Percentiles rank a stretch among this genome's conserved stretches.
phyloP scores from a whole-genome alignment of 345 rosid species.

The Carallia pectinifolia region DNA sequence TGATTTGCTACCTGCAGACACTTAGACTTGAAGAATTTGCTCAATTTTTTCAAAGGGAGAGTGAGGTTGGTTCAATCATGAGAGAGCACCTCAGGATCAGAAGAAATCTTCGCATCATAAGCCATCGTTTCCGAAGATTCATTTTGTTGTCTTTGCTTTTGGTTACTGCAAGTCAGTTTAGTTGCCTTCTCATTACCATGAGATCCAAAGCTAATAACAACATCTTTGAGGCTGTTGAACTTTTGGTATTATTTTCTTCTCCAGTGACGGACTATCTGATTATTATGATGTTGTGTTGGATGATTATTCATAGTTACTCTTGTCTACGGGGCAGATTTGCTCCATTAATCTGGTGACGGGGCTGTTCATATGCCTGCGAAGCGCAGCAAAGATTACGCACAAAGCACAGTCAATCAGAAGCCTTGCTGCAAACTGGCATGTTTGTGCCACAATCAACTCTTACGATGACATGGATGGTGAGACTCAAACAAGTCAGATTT shows the following conservation, averaged over 20 bases:
- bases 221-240: slow-evolving; percentile 82
- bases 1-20: slow-evolving; percentile 68
- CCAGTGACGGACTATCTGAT: neutral
- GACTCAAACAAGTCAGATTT: slow-evolving; percentile 43
- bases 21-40: slow-evolving; percentile 75
- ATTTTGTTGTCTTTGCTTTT: slow-evolving; percentile 55
- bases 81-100: slow-evolving; percentile 61
- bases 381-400: slow-evolving; percentile 90
- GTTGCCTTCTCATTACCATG: slow-evolving; percentile 54
- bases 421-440: slow-evolving; percentile 91
- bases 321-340: slow-evolving; percentile 51
- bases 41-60: slow-evolving; percentile 64
- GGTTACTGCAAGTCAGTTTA: slow-evolving; percentile 76
- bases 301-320: neutral
- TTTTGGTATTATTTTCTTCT: slow-evolving; percentile 39
- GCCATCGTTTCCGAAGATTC: slow-evolving; percentile 78
- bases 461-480: slow-evolving; percentile 68
- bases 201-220: slow-evolving; percentile 54
- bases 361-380: slow-evolving; percentile 79
- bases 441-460: slow-evolving; percentile 75
- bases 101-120: slow-evolving; percentile 69
- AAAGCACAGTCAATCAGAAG: slow-evolving; percentile 76
- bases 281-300: neutral
- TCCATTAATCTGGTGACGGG: slow-evolving; percentile 75
- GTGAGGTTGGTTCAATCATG: slow-evolving; percentile 63